These are phyloP conservation scores for Citeromyces hawaiiensis DNA, from an alignment of 1,139 yeast species.

Conservation along the genomic window DNA sequence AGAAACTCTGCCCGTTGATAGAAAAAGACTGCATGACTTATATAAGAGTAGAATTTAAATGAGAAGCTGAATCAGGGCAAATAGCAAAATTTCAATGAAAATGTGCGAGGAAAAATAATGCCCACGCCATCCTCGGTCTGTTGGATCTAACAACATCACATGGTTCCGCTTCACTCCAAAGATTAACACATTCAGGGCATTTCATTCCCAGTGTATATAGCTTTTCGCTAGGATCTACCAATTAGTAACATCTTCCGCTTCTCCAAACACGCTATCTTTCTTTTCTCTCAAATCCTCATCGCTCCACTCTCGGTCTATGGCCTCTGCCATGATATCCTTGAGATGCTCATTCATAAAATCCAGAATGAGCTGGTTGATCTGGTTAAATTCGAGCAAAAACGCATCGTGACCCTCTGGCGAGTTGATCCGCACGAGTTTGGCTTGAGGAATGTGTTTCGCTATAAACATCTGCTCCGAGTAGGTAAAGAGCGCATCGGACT, in stretches of 20 bases:
- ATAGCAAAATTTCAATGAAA: too few species aligned
- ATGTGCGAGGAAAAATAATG: too few species aligned
- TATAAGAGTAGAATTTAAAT: too few species aligned
- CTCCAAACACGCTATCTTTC: slow-evolving; percentile 81
- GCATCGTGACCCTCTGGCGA: slow-evolving; percentile 99
- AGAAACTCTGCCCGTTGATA: too few species aligned
- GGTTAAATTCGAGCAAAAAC: slow-evolving; percentile 75
- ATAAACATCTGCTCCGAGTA: slow-evolving; percentile 80
- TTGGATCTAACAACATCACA: too few species aligned
- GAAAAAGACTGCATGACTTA: too few species aligned
- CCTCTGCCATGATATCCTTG: slow-evolving; percentile 35
- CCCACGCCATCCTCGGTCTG: too few species aligned
- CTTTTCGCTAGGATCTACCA: slow-evolving; percentile 41
- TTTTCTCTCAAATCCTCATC: slow-evolving; percentile 34
- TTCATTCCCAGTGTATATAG: too few species aligned
- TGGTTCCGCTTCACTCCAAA: too few species aligned
- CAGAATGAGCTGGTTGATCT: slow-evolving; percentile 58
- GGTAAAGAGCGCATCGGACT: slow-evolving; percentile 88
- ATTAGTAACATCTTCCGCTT: slow-evolving; percentile 83
- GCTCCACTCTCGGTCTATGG: slow-evolving; percentile 36
- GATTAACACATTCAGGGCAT: too few species aligned
- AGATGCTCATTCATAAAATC: slow-evolving; percentile 47
- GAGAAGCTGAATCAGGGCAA: too few species aligned
- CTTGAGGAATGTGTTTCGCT: slow-evolving; percentile 62
- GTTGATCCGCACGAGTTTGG: slow-evolving; percentile 54